phyloP scores from a whole-genome alignment of 768 basidiomycete species.

The Russula sp. region DNA sequence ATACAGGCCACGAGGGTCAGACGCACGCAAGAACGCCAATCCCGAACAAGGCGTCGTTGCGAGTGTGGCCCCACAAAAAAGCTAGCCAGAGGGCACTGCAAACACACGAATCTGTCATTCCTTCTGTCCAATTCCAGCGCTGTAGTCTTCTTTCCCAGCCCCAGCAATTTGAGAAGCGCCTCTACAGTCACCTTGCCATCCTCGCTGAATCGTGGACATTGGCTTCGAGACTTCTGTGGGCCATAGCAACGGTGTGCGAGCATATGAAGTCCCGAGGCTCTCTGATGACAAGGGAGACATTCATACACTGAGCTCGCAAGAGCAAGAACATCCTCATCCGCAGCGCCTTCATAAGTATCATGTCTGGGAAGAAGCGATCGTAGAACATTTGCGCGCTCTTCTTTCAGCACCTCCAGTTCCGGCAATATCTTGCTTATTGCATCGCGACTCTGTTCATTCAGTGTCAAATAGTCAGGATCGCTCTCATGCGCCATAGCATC shows the following conservation, averaged over 20 bases:
- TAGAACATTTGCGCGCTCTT: neutral
- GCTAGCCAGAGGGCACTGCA: neutral
- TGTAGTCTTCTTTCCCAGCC: neutral
- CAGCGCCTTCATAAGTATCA: neutral
- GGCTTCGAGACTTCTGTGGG: neutral
- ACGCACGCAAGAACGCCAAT: slow-evolving; percentile 15
- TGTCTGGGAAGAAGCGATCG: slow-evolving; percentile 5
- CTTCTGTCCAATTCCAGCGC: slow-evolving; percentile 8
- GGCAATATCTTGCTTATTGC: neutral
- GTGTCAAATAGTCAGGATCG: neutral
- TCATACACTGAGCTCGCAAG: slow-evolving; percentile 10
- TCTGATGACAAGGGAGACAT: neutral
- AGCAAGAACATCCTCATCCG: neutral
- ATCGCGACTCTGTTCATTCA: neutral
- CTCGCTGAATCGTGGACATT: neutral
- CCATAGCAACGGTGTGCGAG: slow-evolving; percentile 4
- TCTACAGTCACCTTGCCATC: neutral
- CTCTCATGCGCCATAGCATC: neutral
- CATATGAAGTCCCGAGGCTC: slow-evolving; percentile 5
- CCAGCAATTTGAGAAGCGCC: neutral
- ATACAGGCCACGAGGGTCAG: neutral
- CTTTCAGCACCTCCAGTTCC: neutral
- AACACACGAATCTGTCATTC: slow-evolving; percentile 9
- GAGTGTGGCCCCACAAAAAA: neutral
- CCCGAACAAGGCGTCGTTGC: neutral